Evolutionary conservation across 208 protist genomes (phyloP), one percentile per base, ranked within the genome.

Genomic region (Leishmania guyanensis): DNA sequence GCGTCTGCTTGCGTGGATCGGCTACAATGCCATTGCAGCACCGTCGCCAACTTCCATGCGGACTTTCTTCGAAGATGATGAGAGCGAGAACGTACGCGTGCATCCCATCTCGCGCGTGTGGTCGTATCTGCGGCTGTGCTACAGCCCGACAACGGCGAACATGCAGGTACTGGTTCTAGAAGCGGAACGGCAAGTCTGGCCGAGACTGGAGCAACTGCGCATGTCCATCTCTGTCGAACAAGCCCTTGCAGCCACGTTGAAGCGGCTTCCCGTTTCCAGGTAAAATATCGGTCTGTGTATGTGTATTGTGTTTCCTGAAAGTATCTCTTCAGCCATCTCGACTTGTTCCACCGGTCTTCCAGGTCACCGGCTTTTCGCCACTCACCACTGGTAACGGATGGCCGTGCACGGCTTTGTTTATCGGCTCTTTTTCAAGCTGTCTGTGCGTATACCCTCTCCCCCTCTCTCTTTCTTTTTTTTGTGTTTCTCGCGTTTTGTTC

Each of bases 181-280:
- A 20, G 86, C 77, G 26, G 86, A 93, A 80, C 86, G 80, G 29
- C 51, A 85, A 60, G 75, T 93, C 29, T 93, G 90, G 88, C 87
- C 86, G 6, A 68, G 62, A 36, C 76, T 93, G 39, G 83, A 88
- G 66, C 78, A 89, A 56, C 73, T 93, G 60, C 85, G 84, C 36
- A 84, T 87, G 72, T 82, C 86, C 70, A 65, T 85, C 56, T 85
- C 84, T 3, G 80, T 89, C 10, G 88, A 93, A 58, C 77, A 87
- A 29, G 85, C 82, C 14, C 75, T 93, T 17, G 51, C 77, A 17
- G 84, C 77, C 66, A 84, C 77, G 16, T 48, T 92, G 80, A 84
- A 80, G 60, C 64, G 84, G 48, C 75, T 92, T 26, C 71, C 69
- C 50, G 14, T 12, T 65, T 46, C 43, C 46, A 71, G 60, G 50